Conservation (phyloP, 2,329 filamentous ascomycete species). For the Stagonosporopsis chrysanthemi region DNA sequence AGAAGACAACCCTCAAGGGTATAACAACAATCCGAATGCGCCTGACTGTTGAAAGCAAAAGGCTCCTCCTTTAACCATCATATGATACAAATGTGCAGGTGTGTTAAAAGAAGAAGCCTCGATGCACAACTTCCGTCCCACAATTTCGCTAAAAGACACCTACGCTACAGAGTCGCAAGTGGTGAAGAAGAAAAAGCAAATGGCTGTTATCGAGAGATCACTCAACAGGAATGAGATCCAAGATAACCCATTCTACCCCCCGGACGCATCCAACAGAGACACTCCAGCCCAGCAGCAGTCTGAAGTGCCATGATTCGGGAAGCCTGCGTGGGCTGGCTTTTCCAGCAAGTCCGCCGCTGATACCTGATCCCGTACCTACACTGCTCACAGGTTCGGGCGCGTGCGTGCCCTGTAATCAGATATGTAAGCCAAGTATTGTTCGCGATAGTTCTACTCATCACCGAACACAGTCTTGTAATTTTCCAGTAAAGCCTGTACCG, state of each 20-base stretch:
- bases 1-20: slow-evolving; percentile 33
- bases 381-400: slow-evolving; percentile 7
- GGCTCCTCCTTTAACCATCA: slow-evolving; percentile 6
- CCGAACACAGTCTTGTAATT: slow-evolving; percentile 82
- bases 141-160: slow-evolving; percentile 4
- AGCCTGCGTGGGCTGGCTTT: background rate
- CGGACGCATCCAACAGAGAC: slow-evolving; percentile 13
- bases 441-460: slow-evolving; percentile 35
- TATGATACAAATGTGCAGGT: slow-evolving; percentile 24
- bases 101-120: background rate
- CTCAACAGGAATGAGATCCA: background rate
- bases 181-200: slow-evolving; percentile 5
- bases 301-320: slow-evolving; percentile 4
- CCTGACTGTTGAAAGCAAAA: slow-evolving; percentile 11
- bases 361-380: slow-evolving; percentile 11
- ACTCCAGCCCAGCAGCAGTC: slow-evolving; percentile 6
- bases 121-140: slow-evolving; percentile 6
- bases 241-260: background rate
- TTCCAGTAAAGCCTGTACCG: slow-evolving; percentile 92
- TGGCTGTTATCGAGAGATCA: background rate
- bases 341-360: slow-evolving; percentile 6
- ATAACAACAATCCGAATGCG: slow-evolving; percentile 30
- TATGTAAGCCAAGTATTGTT: slow-evolving; percentile 4
- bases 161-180: slow-evolving; percentile 8
- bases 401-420: background rate